Conservation (phyloP, 805 yeast genomes). For the Lachancea sp. region DNA sequence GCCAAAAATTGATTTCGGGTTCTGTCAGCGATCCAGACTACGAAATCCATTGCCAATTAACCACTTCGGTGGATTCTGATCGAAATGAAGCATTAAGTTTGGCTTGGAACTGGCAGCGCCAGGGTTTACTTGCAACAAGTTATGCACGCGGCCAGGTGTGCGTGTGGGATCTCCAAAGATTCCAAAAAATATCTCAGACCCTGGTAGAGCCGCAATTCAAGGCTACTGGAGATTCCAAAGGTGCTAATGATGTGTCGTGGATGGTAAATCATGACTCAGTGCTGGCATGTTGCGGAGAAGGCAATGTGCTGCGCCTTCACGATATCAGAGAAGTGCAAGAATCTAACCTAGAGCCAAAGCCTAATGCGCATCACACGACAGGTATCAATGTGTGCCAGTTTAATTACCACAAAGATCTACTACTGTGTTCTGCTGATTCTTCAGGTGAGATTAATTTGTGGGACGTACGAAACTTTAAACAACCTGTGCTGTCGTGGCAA, state of each 20-base stretch:
- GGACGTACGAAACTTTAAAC: conserved; percentile 51
- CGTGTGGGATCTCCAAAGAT: conserved; percentile 59
- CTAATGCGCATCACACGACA: conserved; percentile 15
- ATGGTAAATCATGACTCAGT: conserved; percentile 52
- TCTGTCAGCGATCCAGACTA: conserved; percentile 35
- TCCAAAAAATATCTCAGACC: conserved; percentile 23
- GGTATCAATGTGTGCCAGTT: conserved; percentile 56
- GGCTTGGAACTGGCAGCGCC: conserved; percentile 62
- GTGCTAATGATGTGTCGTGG: conserved; percentile 73
- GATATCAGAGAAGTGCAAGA: conserved; percentile 42
- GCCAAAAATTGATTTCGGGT: conserved; percentile 27
- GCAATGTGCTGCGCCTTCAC: conserved; percentile 41
- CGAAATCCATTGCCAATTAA: conserved; percentile 44
- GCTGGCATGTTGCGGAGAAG: conserved; percentile 65
- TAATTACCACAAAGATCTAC: conserved; percentile 48
- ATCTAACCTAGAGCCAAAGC: conserved; percentile 9
- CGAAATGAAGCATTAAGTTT: conserved; percentile 58
- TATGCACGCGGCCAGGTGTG: conserved; percentile 58
- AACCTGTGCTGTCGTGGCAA: conserved; percentile 27
- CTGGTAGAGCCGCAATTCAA: conserved; percentile 23
- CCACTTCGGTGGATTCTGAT: conserved; percentile 1
- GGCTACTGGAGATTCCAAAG: conserved; percentile 34
- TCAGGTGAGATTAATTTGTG: conserved; percentile 50
- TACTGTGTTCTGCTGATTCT: conserved; percentile 63
- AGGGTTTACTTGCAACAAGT: conserved; percentile 56